A percentile compares a stretch with the other conserved stretches of the same genome.
These are phyloP conservation scores for Candida wancherniae DNA, from an alignment of 805 yeast species.

Conservation along the genomic window DNA sequence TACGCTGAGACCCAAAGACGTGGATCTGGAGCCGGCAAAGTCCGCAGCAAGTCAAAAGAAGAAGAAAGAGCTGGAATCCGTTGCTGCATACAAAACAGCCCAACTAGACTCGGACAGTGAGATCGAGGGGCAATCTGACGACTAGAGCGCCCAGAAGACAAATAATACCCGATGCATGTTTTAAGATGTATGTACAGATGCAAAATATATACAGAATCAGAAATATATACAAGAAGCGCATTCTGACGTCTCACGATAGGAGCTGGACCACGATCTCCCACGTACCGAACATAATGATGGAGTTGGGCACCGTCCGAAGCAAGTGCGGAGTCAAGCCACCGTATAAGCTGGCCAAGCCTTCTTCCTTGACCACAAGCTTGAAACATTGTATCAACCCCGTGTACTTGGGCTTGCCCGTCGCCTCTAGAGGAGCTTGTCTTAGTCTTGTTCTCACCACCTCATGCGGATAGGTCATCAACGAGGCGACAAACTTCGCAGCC, in stretches of 20 bases:
- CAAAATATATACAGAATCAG: constrained; percentile 1
- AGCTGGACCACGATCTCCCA: constrained; percentile 71
- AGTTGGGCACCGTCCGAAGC: constrained; percentile 94
- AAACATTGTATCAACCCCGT: constrained; percentile 88
- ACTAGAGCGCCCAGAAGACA: background rate
- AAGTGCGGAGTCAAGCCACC: constrained; percentile 98
- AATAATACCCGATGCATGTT: background rate
- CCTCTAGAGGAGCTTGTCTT: constrained; percentile 82
- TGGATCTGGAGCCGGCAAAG: background rate
- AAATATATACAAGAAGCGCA: constrained; percentile 9
- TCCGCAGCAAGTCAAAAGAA: background rate
- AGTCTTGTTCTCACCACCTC: constrained; percentile 94
- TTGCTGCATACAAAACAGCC: background rate
- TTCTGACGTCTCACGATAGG: constrained; percentile 15
- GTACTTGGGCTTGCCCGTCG: constrained; percentile 78
- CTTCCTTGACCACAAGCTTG: constrained; percentile 79
- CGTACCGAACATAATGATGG: constrained; percentile 98
- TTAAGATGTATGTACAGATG: background rate
- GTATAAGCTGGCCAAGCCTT: constrained; percentile 88
- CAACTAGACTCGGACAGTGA: constrained; percentile 12
- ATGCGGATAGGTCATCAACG: constrained; percentile 91
- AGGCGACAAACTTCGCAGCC: constrained; percentile 88
- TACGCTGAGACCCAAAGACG: constrained; percentile 8
- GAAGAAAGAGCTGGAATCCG: background rate
- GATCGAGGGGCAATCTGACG: constrained; percentile 8